These are phyloP conservation scores for Durusdinium trenchii DNA, from an alignment of 73 alveolate genomes.

Conservation along the genomic window DNA sequence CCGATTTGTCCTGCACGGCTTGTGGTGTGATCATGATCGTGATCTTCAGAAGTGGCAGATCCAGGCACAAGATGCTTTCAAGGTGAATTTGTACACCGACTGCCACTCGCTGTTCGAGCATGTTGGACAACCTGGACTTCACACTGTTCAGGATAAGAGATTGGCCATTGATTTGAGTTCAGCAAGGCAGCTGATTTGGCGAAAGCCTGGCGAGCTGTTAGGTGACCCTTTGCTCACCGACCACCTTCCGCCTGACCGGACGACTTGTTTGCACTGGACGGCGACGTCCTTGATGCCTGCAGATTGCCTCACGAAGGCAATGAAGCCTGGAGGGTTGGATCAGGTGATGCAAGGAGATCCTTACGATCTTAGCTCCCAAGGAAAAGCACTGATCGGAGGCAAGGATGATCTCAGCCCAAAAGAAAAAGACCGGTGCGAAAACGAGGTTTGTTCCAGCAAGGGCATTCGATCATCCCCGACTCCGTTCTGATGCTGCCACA, in stretches of 20 bases:
- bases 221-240: constrained; percentile 32
- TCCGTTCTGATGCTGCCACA: too few relatives aligned
- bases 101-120: neutral
- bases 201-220: neutral
- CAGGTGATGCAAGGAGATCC: neutral
- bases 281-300: constrained; percentile 5
- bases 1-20: neutral
- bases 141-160: neutral
- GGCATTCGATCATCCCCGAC: too few relatives aligned
- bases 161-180: neutral
- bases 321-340: neutral
- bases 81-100: neutral
- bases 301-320: neutral
- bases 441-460: too few relatives aligned
- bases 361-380: too few relatives aligned
- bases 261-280: neutral
- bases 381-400: too few relatives aligned
- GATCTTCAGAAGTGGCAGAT: neutral
- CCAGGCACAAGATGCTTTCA: neutral
- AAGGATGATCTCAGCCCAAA: too few relatives aligned
- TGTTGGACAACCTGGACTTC: neutral
- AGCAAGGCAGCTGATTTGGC: neutral
- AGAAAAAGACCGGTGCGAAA: too few relatives aligned
- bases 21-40: neutral
- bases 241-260: neutral